phyloP scores from a whole-genome alignment of 495 filamentous ascomycete genomes.

The Tuber magnatum region DNA sequence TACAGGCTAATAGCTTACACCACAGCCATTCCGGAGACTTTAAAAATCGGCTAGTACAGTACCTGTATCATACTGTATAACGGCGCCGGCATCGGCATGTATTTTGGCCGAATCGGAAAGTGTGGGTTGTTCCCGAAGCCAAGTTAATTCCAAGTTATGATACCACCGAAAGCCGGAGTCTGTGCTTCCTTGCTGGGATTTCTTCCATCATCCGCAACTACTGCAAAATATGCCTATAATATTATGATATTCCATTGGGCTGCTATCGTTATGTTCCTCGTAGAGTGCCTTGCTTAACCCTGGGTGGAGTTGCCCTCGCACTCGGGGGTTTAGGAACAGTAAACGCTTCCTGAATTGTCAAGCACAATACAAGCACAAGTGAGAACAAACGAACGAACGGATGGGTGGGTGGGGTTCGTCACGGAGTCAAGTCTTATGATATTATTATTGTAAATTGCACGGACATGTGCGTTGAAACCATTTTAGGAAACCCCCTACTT shows the following conservation, averaged over 20 bases:
- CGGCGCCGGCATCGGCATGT: not conserved
- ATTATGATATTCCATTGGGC: no score
- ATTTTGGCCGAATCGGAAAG: not conserved
- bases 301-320: not conserved
- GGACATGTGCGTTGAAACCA: not conserved
- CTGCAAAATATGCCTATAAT: not conserved
- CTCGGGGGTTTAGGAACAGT: not conserved
- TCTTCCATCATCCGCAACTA: not conserved
- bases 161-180: not conserved
- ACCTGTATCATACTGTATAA: not conserved
- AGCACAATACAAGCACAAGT: not conserved
- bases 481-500: not conserved
- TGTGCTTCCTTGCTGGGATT: not conserved
- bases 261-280: no score
- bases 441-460: conserved; percentile 4
- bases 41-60: no score
- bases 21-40: no score
- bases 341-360: not conserved
- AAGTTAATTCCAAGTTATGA: not conserved
- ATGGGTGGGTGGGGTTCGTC: not conserved
- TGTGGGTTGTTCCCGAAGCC: not conserved
- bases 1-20: no score
- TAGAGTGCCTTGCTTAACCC: not conserved
- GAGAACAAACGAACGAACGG: not conserved
- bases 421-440: not conserved